Percentiles rank a stretch among this genome's conserved stretches.
Conservation (phyloP, 768 basidiomycete genomes). For the Agrocybe praecox region DNA sequence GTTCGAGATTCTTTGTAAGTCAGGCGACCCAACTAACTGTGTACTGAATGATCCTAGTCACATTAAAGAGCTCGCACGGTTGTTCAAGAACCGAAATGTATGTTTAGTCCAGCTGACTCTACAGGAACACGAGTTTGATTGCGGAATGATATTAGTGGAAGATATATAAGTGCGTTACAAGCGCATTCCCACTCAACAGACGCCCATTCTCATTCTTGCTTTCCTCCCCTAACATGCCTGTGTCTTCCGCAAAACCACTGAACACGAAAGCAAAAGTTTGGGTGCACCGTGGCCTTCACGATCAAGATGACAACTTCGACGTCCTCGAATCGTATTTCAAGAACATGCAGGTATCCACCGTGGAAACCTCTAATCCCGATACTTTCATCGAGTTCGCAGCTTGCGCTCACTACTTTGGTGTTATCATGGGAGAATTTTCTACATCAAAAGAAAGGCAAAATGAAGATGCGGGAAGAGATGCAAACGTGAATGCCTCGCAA, state of each 20-base stretch:
- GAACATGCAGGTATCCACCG: slow-evolving; percentile 40
- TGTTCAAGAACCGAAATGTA: too few species aligned
- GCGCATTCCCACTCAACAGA: slow-evolving; percentile 13
- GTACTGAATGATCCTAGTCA: too few species aligned
- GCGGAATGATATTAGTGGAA: slow-evolving; percentile 15
- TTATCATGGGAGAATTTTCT: slow-evolving; percentile 30
- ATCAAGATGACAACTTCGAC: slow-evolving; percentile 41
- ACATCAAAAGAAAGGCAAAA: slow-evolving; percentile 1
- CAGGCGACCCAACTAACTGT: too few species aligned
- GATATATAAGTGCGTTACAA: slow-evolving; percentile 18
- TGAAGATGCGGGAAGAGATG: slow-evolving; percentile 12
- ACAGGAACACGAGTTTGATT: slow-evolving; percentile 20
- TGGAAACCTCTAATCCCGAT: slow-evolving; percentile 36
- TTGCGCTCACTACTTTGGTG: slow-evolving; percentile 40
- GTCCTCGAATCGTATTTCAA: slow-evolving; percentile 35
- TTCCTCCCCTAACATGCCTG: slow-evolving; percentile 11
- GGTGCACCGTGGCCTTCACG: slow-evolving; percentile 29
- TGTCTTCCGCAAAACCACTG: neutral
- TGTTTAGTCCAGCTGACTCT: too few species aligned
- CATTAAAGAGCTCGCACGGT: too few species aligned
- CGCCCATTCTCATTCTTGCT: slow-evolving; percentile 18
- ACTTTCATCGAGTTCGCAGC: slow-evolving; percentile 45
- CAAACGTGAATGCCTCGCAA: slow-evolving; percentile 2
- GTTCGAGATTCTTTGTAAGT: too few species aligned
- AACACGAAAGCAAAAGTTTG: neutral